A percentile compares a stretch with the other conserved stretches of the same genome.
Conservation (phyloP, 1,284 basidiomycete genomes). For the Rhodotorula sp. region DNA sequence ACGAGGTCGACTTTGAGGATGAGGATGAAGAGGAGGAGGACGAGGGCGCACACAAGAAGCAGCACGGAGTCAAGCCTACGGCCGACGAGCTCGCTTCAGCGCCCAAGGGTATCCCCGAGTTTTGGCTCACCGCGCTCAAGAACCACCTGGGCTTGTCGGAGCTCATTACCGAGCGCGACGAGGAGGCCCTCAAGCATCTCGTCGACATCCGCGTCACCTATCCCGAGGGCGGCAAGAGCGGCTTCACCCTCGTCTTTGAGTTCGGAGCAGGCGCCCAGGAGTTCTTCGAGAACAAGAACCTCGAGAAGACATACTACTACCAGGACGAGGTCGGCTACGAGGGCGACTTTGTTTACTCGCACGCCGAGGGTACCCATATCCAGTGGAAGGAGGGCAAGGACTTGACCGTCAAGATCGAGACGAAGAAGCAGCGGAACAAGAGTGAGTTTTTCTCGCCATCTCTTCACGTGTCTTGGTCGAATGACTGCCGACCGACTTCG, state of each 20-base stretch:
- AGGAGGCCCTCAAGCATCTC: conserved; percentile 64
- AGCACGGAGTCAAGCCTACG: conserved; percentile 37
- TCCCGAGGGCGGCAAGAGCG: conserved; percentile 63
- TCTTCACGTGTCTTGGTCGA: neutral
- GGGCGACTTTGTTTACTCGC: conserved; percentile 38
- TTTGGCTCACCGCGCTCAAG: conserved; percentile 95
- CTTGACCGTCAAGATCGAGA: conserved; percentile 94
- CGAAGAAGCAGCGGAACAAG: conserved; percentile 99
- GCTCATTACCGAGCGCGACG: conserved; percentile 90
- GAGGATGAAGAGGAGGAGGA: conserved; percentile 49
- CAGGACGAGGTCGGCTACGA: conserved; percentile 56
- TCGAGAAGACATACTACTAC: conserved; percentile 95
- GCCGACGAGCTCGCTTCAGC: conserved; percentile 49
- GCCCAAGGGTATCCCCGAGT: conserved; percentile 77
- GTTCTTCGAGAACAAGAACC: conserved; percentile 76
- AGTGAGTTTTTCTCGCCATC: conserved; percentile 57
- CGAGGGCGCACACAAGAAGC: conserved; percentile 32
- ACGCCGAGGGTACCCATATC: conserved; percentile 84
- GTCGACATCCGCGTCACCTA: conserved; percentile 68
- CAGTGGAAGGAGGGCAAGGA: conserved; percentile 99
- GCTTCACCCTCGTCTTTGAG: conserved; percentile 85
- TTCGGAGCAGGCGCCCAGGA: conserved; percentile 70
- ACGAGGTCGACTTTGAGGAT: conserved; percentile 53
- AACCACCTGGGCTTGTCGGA: conserved; percentile 85
- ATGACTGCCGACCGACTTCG: neutral